Base-by-base conservation (phyloP, 331 rosid species). In the Quercus phellos region DNA sequence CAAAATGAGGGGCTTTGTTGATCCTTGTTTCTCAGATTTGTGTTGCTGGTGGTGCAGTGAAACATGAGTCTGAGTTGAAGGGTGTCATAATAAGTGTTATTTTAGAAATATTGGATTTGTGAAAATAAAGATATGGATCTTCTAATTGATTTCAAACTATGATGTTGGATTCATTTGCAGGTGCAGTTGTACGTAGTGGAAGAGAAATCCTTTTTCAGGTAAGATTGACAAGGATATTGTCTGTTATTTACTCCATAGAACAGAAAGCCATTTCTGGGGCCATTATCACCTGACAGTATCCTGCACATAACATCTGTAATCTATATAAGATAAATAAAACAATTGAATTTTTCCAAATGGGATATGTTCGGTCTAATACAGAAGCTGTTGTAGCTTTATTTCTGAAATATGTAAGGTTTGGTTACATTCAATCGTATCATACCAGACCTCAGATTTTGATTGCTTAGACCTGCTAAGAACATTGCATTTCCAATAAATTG, bases 151-250 rank as follows among this genome's bases (percentile, higher is more conserved):
- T 58, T 35, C 43, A 55, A 59, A 38, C 51, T 46, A 53, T 66
- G 59, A 4, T 66, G 75, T 82, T 30, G 50, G 55, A 32, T 69
- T 64, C 26, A 66, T 75, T 75, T 74, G 32, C 87, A 87, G 93
- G 81, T 74, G 81, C 88, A 9, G 18, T 85, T 68, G 19, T 87
- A 69, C 82, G 83, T 70, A 79, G 75, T 83, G 96, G 98, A 84
- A 87, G 87, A 81, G 94, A 93, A 78, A 77, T 93, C 74, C 89
- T 93, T 71, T 61, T 90, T 54, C 98, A 93, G 94, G 97, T 90
- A 84, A 68, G 53, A 43, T 84, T 77, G 42, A 16, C 68, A 30
- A 17, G 78, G 51, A 76, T 66, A 34, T n/a, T 64, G 56, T 43
- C n/a, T 22, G 17, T 6, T 77, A 66, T 35, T 64, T 19, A 30